Evolutionary conservation across 1,284 basidiomycete species (phyloP).

Genomic region (Sanghuangporus weigelae): DNA sequence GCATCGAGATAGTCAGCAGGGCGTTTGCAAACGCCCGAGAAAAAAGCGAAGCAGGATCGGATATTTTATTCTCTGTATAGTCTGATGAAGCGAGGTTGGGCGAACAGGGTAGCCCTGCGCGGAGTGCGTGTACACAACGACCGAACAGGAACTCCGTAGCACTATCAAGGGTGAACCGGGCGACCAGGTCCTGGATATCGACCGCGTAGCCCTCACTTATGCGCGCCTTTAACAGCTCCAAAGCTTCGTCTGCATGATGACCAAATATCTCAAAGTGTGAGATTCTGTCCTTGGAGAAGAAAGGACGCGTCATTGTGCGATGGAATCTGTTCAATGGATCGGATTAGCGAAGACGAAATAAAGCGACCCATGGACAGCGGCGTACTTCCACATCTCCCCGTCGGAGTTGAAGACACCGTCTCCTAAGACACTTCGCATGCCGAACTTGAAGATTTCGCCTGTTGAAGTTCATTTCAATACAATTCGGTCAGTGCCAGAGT

Average conservation of each 20-base stretch:
- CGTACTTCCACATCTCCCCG: constrained; percentile 27
- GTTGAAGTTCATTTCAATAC: neutral
- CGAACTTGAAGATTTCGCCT: constrained; percentile 27
- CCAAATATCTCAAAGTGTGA: constrained; percentile 24
- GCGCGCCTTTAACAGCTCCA: constrained; percentile 30
- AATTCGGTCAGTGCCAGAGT: neutral
- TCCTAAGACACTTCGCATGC: constrained; percentile 35
- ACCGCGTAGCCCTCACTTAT: constrained; percentile 39
- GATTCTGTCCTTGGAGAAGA: constrained; percentile 25
- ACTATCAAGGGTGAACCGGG: constrained; percentile 35
- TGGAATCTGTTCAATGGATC: constrained; percentile 17
- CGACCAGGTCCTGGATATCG: constrained; percentile 39
- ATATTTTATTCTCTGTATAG: neutral
- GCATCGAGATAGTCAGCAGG: constrained; percentile 34
- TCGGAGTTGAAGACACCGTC: constrained; percentile 45
- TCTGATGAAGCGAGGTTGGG: constrained; percentile 14
- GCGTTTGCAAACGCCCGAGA: constrained; percentile 23
- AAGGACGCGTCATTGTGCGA: constrained; percentile 25
- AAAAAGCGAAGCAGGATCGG: constrained; percentile 22
- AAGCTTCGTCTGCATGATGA: constrained; percentile 26
- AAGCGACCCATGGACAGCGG: neutral
- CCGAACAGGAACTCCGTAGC: constrained; percentile 38
- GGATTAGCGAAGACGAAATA: neutral
- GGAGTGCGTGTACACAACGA: constrained; percentile 29
- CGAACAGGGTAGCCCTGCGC: constrained; percentile 28